Evolutionary conservation across 768 basidiomycete species (phyloP), one percentile per base, ranked within the genome.

Genomic region (Imleria badia): DNA sequence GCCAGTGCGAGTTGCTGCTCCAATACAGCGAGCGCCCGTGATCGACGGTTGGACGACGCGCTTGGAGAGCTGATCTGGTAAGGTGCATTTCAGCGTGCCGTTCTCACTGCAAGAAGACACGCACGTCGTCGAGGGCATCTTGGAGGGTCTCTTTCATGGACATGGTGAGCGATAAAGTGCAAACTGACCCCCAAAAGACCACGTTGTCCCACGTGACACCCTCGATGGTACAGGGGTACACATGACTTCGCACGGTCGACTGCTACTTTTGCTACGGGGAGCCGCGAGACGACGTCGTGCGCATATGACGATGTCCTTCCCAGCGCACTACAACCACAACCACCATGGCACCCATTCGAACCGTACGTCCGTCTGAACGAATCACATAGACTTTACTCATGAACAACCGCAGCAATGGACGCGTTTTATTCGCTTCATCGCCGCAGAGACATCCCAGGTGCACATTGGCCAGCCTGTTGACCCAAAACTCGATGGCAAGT

Each of bases 391-490:
- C 11, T 10, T 20, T 48, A 19, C 41, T 61, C 34, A 59, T 3
- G 22, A 45, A 29, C 41, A 23, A 13, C 38, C 9, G 10, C 39
- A 67, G 66, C 67, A 67, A 58, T 92, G 90, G 90, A 83, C 83
- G 33, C 84, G 90, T 47, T 80, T 92, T 48, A 89, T 92, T 62
- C 87, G 90, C 55, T 92, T 92, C 66, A 78, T 89, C 30, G 90
- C 90, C 20, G 78, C 74, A 14, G 91, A 92, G 73, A 91, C 89
- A 0, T 76, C 79, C 7, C 76, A 80, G 49, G 78, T 92, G 23
- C 91, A 92, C 61, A 78, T 91, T 56, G 90, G 91, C 33, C 80
- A 93, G 71, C 90, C 91, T 0, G 75, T 89, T 17, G 85, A 91
- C 62, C 57, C 82, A 3, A 69, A 67, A 38, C 76, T 88, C 34